Base-by-base conservation (phyloP, 2,329 filamentous ascomycete genomes). In the Fusarium globosum region DNA sequence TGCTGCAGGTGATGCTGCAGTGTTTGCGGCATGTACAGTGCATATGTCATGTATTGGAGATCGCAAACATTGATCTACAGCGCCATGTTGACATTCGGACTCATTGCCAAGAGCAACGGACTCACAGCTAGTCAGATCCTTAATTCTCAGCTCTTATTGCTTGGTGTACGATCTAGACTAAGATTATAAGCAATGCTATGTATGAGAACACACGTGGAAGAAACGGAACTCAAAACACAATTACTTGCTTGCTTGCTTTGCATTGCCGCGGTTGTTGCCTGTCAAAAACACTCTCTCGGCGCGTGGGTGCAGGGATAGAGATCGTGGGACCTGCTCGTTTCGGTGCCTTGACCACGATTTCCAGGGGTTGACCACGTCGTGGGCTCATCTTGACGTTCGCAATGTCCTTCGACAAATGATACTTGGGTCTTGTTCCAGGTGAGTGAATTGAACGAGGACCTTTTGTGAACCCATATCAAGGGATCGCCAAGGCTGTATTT, bases 301-400 rank as follows among this genome's bases (percentile, higher is more conserved):
- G 71, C 71, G 71, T 73, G 71, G 71, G 55, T 64, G 65, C 73
- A 73, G 62, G 73, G 71, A 76, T 75, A 49, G 23, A 48, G 57
- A 68, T 73, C 61, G 70, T 68, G 66, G 57, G 53, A 71, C 70
- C 49, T 69, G 64, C 64, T 63, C 55, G 30, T 71, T 71, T 61
- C 23, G 70, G 55, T 51, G 62, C 61, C 57, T 69, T 66, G 61
- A 67, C 49, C 64, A 62, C 26, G 48, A 42, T 65, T 53, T 71
- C 56, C 71, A 71, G 72, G 73, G 73, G 71, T 62, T 48, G 38
- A 36, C 69, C 69, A 55, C 56, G 55, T 42, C 45, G 61, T 75
- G 74, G 73, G 75, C 75, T 77, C 75, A 77, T 61, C 59, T 73
- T 61, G 45, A 66, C 73, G 73, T 74, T 71, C 73, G 73, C 68